Evolutionary conservation across 73 alveolate species (phyloP), one percentile per base, ranked within the genome.

Genomic region (Paramecium primaurelia): DNA sequence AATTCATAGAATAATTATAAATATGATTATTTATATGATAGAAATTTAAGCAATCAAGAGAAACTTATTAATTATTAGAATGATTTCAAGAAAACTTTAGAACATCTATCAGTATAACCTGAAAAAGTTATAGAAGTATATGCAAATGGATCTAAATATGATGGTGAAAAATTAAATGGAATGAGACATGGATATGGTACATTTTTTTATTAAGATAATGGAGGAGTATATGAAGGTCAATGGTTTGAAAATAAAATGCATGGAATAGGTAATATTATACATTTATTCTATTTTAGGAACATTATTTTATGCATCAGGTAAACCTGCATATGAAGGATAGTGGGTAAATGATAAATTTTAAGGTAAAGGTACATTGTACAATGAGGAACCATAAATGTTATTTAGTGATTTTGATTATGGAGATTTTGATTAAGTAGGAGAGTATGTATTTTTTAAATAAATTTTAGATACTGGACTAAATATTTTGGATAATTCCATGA

Each of bases 331-430:
- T 89, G 94, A 89, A 54, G 94, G 94, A 71, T 58, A 89, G 25
- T 89, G 94, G 94, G 94, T 71, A 7, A 64, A 89, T 73, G 94
- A 89, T 89, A 89, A 89, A 30, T 89, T 89, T 89, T 59, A 89
- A 47, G 94, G 94, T 9, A 71, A 73, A 30, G 94, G 94, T 10
- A 89, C 88, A 1, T 71, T 89, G 92, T 89, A 89, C 75, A 89
- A 89, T 83, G 94, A 89, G 40, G 84, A 83, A 71, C 94, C 94
- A n/a, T 54, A 77, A 34, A 34, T 28, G 30, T 47, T 89, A 9
- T 44, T 14, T 42, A 88, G 94, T 40, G 91, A 80, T 38, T 89
- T 89, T 45, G 94, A 89, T 37, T 89, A 28, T 71, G 28, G 85
- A 71, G 94, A 89, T 71, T 89, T 89, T 16, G 94, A 89, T 47